Percentiles rank a stretch among this genome's conserved stretches.
Evolutionary conservation across 1,284 basidiomycete species (phyloP).

Genomic region (Leccinum glutinopallens): DNA sequence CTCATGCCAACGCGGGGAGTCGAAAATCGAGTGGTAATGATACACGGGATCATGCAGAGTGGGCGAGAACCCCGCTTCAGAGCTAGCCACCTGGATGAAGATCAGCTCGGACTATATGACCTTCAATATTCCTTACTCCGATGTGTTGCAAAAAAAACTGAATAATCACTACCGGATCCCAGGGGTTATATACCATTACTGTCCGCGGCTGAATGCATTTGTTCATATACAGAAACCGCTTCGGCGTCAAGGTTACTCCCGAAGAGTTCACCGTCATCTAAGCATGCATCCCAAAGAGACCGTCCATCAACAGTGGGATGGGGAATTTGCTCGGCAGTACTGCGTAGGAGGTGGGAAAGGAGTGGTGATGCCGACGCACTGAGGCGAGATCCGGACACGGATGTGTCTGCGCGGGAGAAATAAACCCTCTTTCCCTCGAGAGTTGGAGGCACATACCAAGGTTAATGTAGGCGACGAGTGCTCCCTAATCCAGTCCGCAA

Average conservation of each 20-base stretch:
- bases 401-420: slow-evolving; percentile 47
- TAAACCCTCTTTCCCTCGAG: not conserved
- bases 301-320: slow-evolving; percentile 47
- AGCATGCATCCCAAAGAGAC: slow-evolving; percentile 54
- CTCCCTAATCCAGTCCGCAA: slow-evolving; percentile 64
- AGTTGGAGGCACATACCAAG: slow-evolving; percentile 45
- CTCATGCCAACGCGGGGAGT: slow-evolving; percentile 73
- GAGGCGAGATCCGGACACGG: slow-evolving; percentile 62
- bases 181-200: slow-evolving; percentile 38
- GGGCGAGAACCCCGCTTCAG: slow-evolving; percentile 52
- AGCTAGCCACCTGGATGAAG: slow-evolving; percentile 48
- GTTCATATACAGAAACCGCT: not conserved
- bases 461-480: slow-evolving; percentile 81
- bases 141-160: slow-evolving; percentile 62
- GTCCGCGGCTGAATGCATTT: not conserved
- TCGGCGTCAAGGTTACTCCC: not conserved
- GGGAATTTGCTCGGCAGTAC: slow-evolving; percentile 58
- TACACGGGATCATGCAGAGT: slow-evolving; percentile 63
- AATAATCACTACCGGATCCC: slow-evolving; percentile 76
- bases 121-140: slow-evolving; percentile 40
- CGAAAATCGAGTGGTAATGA: slow-evolving; percentile 79
- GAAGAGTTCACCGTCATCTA: slow-evolving; percentile 44
- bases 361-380: slow-evolving; percentile 61
- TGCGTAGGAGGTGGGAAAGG: slow-evolving; percentile 64
- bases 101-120: not conserved